Base-by-base conservation (phyloP, 768 basidiomycete species). In the Suillus clintonianus region DNA sequence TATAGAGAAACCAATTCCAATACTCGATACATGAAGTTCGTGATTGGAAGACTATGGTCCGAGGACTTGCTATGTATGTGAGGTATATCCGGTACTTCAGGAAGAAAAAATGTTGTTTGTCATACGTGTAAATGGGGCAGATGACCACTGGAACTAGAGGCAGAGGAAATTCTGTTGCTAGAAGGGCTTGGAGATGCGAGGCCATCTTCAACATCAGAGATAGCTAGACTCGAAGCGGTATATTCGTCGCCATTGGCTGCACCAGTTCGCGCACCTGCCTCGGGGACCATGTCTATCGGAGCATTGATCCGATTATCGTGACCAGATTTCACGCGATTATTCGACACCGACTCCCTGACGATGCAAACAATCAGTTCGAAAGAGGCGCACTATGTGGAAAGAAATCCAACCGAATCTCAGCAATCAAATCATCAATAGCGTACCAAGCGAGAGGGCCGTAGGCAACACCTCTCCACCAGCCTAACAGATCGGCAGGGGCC, bases 291-390 rank as follows among this genome's bases (percentile, higher is more conserved):
- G 75, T 92, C 90, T 64, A 94, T 93, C 45, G 91, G 90, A 10
- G 89, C 87, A 57, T 71, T 70, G 4, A 67, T 67, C 30, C 90
- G 84, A 63, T 85, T 83, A 60, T 81, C 77, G 67, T 90, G 85
- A 24, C 90, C 91, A 8, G 91, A 92, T 72, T 92, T 92, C 72
- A 95, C 78, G 47, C 92, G 87, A 76, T 95, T 94, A 71, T 94
- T 95, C 15, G 90, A 88, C 3, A 88, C 86, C 22, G 86, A 84
- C 76, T 94, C 92, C 55, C 92, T 55, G 43, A 61, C 39, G 10
- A 61, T 53, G 45, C 41, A 54, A 39, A 48, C 7, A 32, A 36
- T 62, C 34, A 61, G 39, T 45, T 63, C 61, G 41, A 45, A 65
- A 60, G 45, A 59, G 37, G 42, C 53, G 50, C 37, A 27, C 59